phyloP scores from a whole-genome alignment of 2,329 filamentous ascomycete genomes.

The Fusarium guadeloupense region DNA sequence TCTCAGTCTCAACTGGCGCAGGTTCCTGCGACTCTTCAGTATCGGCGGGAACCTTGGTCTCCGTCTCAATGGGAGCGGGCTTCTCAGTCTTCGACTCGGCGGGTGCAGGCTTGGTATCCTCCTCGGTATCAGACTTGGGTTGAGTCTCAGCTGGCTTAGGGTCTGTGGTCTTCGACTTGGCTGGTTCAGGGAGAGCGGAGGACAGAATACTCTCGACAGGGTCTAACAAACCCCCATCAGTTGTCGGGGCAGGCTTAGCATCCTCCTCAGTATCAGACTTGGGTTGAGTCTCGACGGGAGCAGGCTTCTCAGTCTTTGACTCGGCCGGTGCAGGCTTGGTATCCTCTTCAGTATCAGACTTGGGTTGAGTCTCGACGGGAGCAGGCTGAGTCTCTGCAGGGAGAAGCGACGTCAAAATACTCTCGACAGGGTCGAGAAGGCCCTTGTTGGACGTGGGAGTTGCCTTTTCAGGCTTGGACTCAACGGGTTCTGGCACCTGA shows the following conservation, averaged over 20 bases:
- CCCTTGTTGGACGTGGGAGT: background rate
- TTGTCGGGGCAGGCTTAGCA: conserved; percentile 1
- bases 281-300: background rate
- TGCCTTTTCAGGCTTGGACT: background rate
- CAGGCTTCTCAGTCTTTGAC: background rate
- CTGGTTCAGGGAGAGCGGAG: conserved; percentile 20
- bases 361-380: background rate
- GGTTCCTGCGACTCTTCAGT: conserved; percentile 1
- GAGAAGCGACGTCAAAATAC: background rate
- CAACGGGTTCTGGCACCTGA: conserved; percentile 3
- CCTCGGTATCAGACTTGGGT: conserved; percentile 5
- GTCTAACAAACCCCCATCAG: conserved; percentile 30
- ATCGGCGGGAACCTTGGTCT: too few relatives aligned
- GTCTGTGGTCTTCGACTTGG: conserved; percentile 14
- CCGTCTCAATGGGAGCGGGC: conserved; percentile 12
- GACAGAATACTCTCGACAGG: conserved; percentile 33
- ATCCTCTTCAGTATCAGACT: background rate
- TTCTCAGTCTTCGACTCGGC: too few relatives aligned
- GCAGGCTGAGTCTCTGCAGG: background rate
- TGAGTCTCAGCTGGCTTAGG: conserved; percentile 16
- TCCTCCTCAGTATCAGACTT: background rate
- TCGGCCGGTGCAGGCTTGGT: too few relatives aligned
- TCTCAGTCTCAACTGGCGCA: background rate
- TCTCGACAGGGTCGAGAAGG: background rate
- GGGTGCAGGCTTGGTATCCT: too few relatives aligned